A percentile compares a stretch with the other conserved stretches of the same genome.
These are phyloP conservation scores for Spathaspora arborariae DNA, from an alignment of 805 yeast species.

Conservation along the genomic window DNA sequence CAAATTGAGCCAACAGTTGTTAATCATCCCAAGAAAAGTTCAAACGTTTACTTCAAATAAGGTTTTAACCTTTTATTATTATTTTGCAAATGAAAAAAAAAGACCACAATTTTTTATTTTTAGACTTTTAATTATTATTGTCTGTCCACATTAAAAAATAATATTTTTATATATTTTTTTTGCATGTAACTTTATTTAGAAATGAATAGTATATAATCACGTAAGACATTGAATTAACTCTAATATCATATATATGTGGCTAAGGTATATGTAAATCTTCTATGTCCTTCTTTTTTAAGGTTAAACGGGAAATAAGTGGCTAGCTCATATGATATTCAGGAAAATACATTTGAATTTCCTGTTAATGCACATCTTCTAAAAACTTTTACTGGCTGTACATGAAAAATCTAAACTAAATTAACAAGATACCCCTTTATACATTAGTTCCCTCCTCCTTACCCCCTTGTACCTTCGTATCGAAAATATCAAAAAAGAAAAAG, in stretches of 20 bases:
- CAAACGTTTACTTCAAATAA: slow-evolving; percentile 23
- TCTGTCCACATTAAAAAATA: background rate
- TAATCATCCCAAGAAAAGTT: slow-evolving; percentile 16
- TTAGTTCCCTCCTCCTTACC: background rate
- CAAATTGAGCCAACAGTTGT: slow-evolving; percentile 10
- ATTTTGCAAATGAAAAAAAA: background rate
- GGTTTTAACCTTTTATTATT: background rate
- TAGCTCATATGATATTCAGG: background rate
- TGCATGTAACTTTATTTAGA: background rate
- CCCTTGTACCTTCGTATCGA: background rate
- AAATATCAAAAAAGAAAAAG: no score
- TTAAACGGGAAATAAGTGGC: background rate
- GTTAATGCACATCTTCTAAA: background rate
- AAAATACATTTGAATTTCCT: background rate
- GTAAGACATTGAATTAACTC: no score
- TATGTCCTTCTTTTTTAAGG: background rate
- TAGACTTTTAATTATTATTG: background rate
- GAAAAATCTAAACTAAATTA: background rate
- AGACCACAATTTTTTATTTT: no score
- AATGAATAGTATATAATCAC: background rate
- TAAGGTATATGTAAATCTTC: no score
- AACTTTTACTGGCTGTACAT: background rate
- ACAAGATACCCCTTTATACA: background rate
- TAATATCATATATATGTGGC: no score
- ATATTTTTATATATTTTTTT: background rate